Conservation (phyloP, 2,329 filamentous ascomycete species). For the Mycosphaerella arachidis region DNA sequence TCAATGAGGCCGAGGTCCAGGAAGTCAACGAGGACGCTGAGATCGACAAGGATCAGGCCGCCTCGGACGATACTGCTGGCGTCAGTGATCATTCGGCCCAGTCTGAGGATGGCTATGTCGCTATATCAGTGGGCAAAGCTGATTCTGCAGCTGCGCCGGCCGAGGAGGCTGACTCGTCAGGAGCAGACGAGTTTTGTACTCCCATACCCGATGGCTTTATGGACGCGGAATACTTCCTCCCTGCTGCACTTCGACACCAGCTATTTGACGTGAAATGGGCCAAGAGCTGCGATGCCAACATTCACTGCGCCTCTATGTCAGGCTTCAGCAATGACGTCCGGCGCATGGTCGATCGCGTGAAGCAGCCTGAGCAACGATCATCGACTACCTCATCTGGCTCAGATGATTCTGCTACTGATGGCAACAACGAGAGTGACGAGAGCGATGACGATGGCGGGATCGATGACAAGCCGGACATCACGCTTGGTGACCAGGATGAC, state of each 20-base stretch:
- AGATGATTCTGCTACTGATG: constrained; percentile 19
- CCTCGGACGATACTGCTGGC: constrained; percentile 44
- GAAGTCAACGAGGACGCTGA: constrained; percentile 10
- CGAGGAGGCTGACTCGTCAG: neutral
- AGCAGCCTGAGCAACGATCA: constrained; percentile 19
- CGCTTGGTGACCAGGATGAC: constrained; percentile 19
- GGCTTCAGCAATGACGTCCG: constrained; percentile 15
- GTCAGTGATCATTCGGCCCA: constrained; percentile 75
- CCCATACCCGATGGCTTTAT: constrained; percentile 26
- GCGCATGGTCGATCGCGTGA: constrained; percentile 30
- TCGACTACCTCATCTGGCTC: constrained; percentile 28
- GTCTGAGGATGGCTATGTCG: constrained; percentile 85
- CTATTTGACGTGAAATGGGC: constrained; percentile 75
- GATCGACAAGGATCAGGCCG: constrained; percentile 48
- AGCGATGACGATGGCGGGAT: constrained; percentile 25
- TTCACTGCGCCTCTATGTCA: constrained; percentile 51
- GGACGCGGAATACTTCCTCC: constrained; percentile 45
- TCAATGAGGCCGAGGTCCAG: constrained; percentile 3
- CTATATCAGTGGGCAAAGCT: constrained; percentile 74
- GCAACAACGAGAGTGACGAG: constrained; percentile 20
- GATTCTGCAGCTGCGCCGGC: constrained; percentile 1
- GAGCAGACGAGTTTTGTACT: constrained; percentile 8
- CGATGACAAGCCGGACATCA: constrained; percentile 23
- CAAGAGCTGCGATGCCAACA: constrained; percentile 52
- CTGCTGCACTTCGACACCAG: constrained; percentile 55